Base-by-base conservation (phyloP, 2,329 filamentous ascomycete species). In the Fusarium sp. region DNA sequence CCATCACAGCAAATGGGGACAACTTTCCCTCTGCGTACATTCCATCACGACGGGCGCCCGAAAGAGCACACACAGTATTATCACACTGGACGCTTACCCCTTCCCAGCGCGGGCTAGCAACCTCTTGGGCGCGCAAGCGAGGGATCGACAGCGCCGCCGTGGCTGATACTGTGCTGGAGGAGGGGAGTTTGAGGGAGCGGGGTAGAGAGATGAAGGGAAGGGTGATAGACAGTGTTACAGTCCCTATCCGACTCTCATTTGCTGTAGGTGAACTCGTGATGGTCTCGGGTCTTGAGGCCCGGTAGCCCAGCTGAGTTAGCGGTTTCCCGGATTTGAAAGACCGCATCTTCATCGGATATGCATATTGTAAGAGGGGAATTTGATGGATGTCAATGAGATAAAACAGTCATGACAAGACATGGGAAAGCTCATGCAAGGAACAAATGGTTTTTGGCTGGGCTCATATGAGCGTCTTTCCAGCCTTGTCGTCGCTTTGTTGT, bases 401-500 rank as follows among this genome's bases (percentile, higher is more conserved):
- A 29, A 22, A 12, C 6, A 40, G 24, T 14, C 22, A 27, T 46
- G 51, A 51, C 17, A 29, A 27, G 17, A 51, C 46, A 29, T 7
- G 10, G 9, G 31, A 33, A 29, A 51, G n/a, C 14, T 51, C 46
- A 11, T 51, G 42, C 14, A 29, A 22, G 9, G 16, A 27, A 24
- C 29, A 24, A 12, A 20, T 53, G 7, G 29, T 27, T 20, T 71
- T 71, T 14, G 49, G 51, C 64, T 71, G 31, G 42, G 59, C 56
- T 58, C 36, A 40, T 72, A 35, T 55, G 20, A 70, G 66, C 66
- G 27, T 44, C 36, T n/a, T 53, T 64, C 29, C 57, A 68, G 58
- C 67, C 62, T 56, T 60, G n/a, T 67, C 57, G 33, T 69, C 57
- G 67, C 62, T 60, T 72, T 38, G 31, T 31, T 67, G 38, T 51